phyloP scores from a whole-genome alignment of 2,329 filamentous ascomycete species.

The Cercospora canescens region DNA sequence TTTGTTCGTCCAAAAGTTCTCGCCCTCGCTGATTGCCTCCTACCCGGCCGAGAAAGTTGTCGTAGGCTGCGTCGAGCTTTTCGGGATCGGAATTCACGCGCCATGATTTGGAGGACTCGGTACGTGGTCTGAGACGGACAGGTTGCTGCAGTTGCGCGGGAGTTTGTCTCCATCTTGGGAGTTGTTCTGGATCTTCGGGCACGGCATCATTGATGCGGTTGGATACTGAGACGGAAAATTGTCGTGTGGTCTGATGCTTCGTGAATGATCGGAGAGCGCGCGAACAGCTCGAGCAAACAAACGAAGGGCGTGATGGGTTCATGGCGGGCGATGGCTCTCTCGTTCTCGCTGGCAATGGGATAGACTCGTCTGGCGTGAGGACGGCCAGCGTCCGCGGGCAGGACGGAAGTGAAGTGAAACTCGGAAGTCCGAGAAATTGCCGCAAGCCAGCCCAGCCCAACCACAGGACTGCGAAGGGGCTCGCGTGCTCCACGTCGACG shows the following conservation, averaged over 20 bases:
- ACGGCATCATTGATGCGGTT: slow-evolving; percentile 1
- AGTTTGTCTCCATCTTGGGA: slow-evolving; percentile 54
- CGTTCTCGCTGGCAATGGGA: neutral
- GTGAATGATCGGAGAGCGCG: slow-evolving; percentile 24
- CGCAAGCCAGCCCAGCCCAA: neutral
- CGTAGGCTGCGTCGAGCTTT: slow-evolving; percentile 75
- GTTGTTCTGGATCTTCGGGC: slow-evolving; percentile 27
- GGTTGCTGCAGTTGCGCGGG: slow-evolving; percentile 50
- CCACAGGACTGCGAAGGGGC: neutral
- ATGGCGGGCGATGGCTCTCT: slow-evolving; percentile 10
- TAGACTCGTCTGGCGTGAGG: neutral
- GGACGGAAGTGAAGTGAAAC: slow-evolving; percentile 1
- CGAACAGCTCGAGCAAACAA: slow-evolving; percentile 35
- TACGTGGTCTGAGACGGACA: slow-evolving; percentile 57
- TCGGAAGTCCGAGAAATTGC: neutral
- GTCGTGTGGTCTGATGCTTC: slow-evolving; percentile 1
- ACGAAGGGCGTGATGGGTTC: slow-evolving; percentile 27
- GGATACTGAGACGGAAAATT: slow-evolving; percentile 24
- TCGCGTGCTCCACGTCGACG: neutral
- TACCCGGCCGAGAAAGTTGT: slow-evolving; percentile 65
- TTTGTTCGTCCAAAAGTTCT: slow-evolving; percentile 82
- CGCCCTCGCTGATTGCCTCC: slow-evolving; percentile 47
- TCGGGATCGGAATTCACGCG: slow-evolving; percentile 73
- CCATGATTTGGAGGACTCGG: slow-evolving; percentile 58
- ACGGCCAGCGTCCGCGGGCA: neutral